Evolutionary conservation across 495 filamentous ascomycete species (phyloP).

Genomic region (Entonaema liquescens): DNA sequence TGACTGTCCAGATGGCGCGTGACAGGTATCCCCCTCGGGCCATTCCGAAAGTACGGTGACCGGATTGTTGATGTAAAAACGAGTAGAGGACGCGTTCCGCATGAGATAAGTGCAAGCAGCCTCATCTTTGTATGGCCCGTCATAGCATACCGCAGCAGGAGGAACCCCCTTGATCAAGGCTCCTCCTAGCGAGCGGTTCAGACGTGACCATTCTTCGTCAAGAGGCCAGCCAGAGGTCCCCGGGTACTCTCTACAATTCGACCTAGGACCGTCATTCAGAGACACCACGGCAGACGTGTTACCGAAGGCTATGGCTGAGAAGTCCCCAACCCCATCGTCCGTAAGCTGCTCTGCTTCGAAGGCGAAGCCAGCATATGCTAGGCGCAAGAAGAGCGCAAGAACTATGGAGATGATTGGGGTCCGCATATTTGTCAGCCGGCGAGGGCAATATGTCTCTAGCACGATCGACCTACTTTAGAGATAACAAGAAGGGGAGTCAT

Average conservation of each 20-base stretch:
- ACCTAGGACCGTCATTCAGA: not conserved
- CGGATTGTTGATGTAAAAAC: slow-evolving; percentile 51
- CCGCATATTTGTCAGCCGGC: slow-evolving; percentile 13
- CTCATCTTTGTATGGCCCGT: slow-evolving; percentile 54
- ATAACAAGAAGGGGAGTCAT: not conserved
- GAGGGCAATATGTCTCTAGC: not conserved
- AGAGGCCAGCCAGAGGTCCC: slow-evolving; percentile 58
- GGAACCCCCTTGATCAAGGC: slow-evolving; percentile 60
- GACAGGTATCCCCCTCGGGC: slow-evolving; percentile 54
- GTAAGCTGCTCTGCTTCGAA: slow-evolving; percentile 51
- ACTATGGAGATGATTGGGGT: slow-evolving; percentile 5
- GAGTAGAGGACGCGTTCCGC: slow-evolving; percentile 35
- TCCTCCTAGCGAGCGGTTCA: slow-evolving; percentile 58
- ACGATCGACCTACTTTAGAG: slow-evolving; percentile 1
- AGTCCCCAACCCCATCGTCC: slow-evolving; percentile 40
- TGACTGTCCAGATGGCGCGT: slow-evolving; percentile 46
- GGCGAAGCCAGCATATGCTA: slow-evolving; percentile 44
- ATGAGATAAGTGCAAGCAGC: slow-evolving; percentile 50
- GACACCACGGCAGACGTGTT: slow-evolving; percentile 18
- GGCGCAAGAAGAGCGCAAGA: slow-evolving; percentile 9
- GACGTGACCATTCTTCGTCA: slow-evolving; percentile 51
- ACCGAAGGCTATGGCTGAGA: slow-evolving; percentile 47
- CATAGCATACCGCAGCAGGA: slow-evolving; percentile 62
- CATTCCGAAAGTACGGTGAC: slow-evolving; percentile 48
- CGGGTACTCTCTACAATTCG: slow-evolving; percentile 60